phyloP scores from a whole-genome alignment of 441 rosid genomes.

The Adansonia madagascariensis region DNA sequence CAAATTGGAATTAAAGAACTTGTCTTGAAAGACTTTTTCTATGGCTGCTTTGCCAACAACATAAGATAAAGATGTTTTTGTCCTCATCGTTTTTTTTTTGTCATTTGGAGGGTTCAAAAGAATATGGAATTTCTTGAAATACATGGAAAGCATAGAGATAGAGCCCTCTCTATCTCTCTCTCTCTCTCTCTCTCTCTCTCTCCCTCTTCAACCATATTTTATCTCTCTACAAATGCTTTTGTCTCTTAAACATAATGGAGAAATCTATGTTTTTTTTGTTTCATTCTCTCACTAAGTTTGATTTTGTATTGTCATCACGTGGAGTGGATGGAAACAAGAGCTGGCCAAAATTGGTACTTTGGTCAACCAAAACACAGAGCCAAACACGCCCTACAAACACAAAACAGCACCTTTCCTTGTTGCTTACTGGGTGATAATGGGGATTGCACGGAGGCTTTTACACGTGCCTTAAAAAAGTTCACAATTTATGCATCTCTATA shows the following conservation, averaged over 20 bases:
- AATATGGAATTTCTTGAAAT: constrained; percentile 73
- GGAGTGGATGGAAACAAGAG: constrained; percentile 42
- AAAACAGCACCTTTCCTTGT: constrained; percentile 54
- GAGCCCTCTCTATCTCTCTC: constrained; percentile 23
- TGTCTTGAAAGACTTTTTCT: constrained; percentile 39
- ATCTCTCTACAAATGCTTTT: too few relatives aligned
- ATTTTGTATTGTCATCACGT: constrained; percentile 32
- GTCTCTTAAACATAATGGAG: too few relatives aligned
- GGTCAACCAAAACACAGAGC: background rate
- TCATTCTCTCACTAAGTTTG: background rate
- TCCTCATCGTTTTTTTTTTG: constrained; percentile 50
- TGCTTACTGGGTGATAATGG: constrained; percentile 55
- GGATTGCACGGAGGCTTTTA: constrained; percentile 37
- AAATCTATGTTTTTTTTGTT: too few relatives aligned
- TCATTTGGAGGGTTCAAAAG: constrained; percentile 50
- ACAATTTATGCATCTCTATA: too few relatives aligned
- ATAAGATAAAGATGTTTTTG: background rate
- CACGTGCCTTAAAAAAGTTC: constrained; percentile 3
- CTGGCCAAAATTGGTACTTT: constrained; percentile 49
- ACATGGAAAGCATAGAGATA: constrained; percentile 29
- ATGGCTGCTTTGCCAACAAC: constrained; percentile 30
- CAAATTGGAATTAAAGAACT: constrained; percentile 38
- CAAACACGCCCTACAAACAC: constrained; percentile 17
- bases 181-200: background rate
- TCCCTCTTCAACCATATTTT: background rate